phyloP scores from a whole-genome alignment of 352 stramenopile species.

The Phytopythium mirpurense region DNA sequence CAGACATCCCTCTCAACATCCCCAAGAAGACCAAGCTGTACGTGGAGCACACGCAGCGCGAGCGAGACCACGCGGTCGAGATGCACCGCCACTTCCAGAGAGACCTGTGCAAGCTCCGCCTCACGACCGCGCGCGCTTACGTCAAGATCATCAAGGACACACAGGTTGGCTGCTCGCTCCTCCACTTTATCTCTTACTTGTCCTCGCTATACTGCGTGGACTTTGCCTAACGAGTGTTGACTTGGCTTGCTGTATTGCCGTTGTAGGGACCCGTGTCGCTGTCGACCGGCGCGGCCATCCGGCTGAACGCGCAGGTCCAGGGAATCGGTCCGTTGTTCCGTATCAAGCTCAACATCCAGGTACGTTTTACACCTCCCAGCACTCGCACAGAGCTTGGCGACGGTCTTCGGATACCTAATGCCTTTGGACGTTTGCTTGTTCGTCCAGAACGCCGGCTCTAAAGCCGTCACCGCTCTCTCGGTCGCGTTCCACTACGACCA shows the following conservation, averaged over 20 bases:
- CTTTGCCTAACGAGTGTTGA: too few species aligned
- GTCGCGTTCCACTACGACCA: conserved; percentile 80
- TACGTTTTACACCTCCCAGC: too few species aligned
- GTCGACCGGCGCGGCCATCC: conserved; percentile 64
- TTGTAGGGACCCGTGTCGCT: conserved; percentile 68
- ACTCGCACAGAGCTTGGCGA: too few species aligned
- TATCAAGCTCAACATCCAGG: conserved; percentile 79
- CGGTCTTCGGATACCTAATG: too few species aligned
- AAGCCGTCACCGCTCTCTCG: conserved; percentile 58
- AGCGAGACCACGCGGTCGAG: conserved; percentile 85
- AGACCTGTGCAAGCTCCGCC: conserved; percentile 85
- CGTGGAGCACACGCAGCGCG: conserved; percentile 90
- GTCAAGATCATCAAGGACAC: conserved; percentile 90
- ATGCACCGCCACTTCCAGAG: conserved; percentile 92
- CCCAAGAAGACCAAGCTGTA: conserved; percentile 94
- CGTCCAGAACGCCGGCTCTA: conserved; percentile 54
- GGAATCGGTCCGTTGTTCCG: conserved; percentile 76
- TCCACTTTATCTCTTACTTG: background rate
- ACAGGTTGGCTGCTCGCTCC: conserved; percentile 30
- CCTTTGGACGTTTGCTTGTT: too few species aligned
- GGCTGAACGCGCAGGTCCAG: conserved; percentile 79
- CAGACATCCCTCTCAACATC: conserved; percentile 89
- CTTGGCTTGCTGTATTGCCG: too few species aligned
- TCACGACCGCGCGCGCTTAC: conserved; percentile 84
- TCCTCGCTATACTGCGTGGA: too few species aligned